These are phyloP conservation scores for Pseudopediastrum boryanum DNA, from an alignment of 139 green algal species.

Conservation along the genomic window DNA sequence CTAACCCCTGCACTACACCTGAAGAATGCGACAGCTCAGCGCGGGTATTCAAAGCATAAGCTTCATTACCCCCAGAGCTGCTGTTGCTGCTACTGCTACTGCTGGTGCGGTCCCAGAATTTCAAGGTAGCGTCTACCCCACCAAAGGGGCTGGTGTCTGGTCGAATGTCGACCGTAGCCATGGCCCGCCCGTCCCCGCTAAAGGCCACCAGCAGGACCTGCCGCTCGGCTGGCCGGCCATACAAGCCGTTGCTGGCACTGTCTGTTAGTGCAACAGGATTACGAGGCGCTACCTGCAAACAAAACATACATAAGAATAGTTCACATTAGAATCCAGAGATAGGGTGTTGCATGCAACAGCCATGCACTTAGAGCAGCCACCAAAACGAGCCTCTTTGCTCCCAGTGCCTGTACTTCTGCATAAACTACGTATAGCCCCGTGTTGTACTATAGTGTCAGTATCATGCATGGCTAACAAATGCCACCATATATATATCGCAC, in stretches of 20 bases:
- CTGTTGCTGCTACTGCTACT: constrained; percentile 1
- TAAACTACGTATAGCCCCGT: not conserved
- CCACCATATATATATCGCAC: not conserved
- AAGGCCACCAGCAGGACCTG: constrained; percentile 56
- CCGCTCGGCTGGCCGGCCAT: constrained; percentile 14
- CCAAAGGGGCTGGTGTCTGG: constrained; percentile 40
- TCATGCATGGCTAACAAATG: too few species aligned
- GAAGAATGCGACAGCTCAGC: constrained; percentile 60
- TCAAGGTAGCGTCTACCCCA: constrained; percentile 35
- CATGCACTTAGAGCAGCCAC: not conserved
- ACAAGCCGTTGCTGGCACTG: not conserved
- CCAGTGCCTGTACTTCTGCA: not conserved
- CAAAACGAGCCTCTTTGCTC: not conserved
- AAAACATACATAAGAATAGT: not conserved
- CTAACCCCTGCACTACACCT: constrained; percentile 43
- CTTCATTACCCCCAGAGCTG: not conserved
- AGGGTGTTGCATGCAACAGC: not conserved
- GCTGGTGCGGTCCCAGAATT: constrained; percentile 62
- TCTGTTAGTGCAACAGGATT: constrained; percentile 58
- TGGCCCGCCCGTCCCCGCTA: constrained; percentile 34
- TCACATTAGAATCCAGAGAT: not conserved
- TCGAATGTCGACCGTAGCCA: constrained; percentile 69
- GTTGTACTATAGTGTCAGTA: not conserved
- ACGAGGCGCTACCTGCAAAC: constrained; percentile 49
- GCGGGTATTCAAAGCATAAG: constrained; percentile 62